Base-by-base conservation (phyloP, 805 yeast species). In the Groenewaldozyma tartarivorans region DNA sequence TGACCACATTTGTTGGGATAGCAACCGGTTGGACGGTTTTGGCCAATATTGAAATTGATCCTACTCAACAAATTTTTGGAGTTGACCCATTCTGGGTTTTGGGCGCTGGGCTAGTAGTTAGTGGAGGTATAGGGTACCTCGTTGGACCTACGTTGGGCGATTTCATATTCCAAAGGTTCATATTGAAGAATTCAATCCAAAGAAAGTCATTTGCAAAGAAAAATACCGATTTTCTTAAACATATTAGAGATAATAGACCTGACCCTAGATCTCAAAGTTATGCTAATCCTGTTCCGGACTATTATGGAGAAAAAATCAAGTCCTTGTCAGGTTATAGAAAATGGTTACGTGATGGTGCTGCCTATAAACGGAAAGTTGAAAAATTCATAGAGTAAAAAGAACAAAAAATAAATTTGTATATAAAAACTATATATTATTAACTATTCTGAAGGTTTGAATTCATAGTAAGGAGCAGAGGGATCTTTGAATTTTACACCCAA, bases 271-370 rank as follows among this genome's bases (percentile, higher is more conserved):
- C 82, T 42, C 96, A 88, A 64, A 77, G 87, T 55, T 81, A 87
- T 63, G 73, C 83, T 41, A 92, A 90, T 63, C 97, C 97, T 11
- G 94, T 92, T 36, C 96, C 96, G n/a, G 98, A 92, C 62, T 92
- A 87, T 64, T 92, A 92, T 58, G 98, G 98, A 32, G 98, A 92
- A 65, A 84, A 84, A 62, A 88, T 92, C 47, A 85, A 86, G 40
- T 81, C 94, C 40, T 63, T 90, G 56, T 75, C 75, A 51, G 88
- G 77, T 49, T 92, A 92, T 64, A 82, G 87, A 64, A 92, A 84
- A 61, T 92, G 98, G 98, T 70, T 92, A 54, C 77, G 97, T 55
- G 97, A 92, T 61, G 84, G 95, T 56, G 81, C 85, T 55, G 87
- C 95, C 29, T 92, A 81, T 68, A 77, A 79, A 27, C 50, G 50